A percentile compares a stretch with the other conserved stretches of the same genome.
Evolutionary conservation across 305 asterid genomes (phyloP).

Genomic region (Coffea humblotiana): DNA sequence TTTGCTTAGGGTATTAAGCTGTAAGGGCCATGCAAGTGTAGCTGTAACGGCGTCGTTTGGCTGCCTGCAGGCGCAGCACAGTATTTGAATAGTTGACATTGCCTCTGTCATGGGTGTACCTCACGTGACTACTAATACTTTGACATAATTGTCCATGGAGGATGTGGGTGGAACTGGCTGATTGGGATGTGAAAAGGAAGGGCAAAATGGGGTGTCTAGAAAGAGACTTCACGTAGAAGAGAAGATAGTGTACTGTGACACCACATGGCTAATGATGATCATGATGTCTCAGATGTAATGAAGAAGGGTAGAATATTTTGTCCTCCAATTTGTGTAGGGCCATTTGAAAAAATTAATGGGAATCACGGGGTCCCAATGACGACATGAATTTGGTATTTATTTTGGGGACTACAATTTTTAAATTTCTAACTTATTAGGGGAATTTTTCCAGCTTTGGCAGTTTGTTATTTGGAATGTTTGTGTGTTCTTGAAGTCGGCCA

Average conservation of each 20-base stretch:
- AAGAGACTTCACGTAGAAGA: slow-evolving; percentile 12
- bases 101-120: neutral
- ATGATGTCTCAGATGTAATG: neutral
- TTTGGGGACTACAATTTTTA: neutral
- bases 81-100: neutral
- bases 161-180: neutral
- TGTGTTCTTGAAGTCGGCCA: neutral
- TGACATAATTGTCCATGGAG: slow-evolving; percentile 3
- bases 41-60: slow-evolving; percentile 38
- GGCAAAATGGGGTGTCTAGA: slow-evolving; percentile 1
- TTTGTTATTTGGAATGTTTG: neutral
- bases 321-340: slow-evolving; percentile 14
- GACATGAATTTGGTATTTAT: slow-evolving; percentile 8
- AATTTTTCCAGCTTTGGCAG: neutral
- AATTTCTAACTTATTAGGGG: neutral
- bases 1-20: slow-evolving; percentile 52
- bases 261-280: slow-evolving; percentile 20
- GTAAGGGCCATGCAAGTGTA: slow-evolving; percentile 52
- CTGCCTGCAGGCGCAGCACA: neutral
- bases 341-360: slow-evolving; percentile 16
- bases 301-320: slow-evolving; percentile 4
- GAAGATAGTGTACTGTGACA: slow-evolving; percentile 2
- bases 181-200: neutral
- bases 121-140: neutral
- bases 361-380: slow-evolving; percentile 26